Conservation (phyloP, 495 filamentous ascomycete species). For the Amniculicola lignicola region DNA sequence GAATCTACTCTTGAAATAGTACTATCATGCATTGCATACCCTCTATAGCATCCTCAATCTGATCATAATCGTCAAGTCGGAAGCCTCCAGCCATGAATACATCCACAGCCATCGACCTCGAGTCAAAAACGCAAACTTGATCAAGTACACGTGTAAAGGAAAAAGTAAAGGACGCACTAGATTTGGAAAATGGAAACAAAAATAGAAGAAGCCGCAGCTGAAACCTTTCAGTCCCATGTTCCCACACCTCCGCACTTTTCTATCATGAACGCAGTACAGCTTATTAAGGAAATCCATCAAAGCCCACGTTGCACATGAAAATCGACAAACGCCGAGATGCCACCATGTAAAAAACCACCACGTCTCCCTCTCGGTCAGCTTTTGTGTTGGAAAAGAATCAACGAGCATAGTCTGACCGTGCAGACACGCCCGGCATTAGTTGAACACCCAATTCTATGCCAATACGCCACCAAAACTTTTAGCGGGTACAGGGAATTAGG, state of each 20-base stretch:
- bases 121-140: no score
- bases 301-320: slow-evolving; percentile 18
- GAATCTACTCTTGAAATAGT: no score
- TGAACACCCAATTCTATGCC: slow-evolving; percentile 11
- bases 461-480: slow-evolving; percentile 5
- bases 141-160: no score
- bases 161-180: no score
- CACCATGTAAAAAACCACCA: slow-evolving; percentile 7
- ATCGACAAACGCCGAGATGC: slow-evolving; percentile 31
- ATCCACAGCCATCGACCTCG: no score
- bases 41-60: no score
- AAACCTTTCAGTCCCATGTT: no score
- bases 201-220: no score
- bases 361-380: slow-evolving; percentile 10
- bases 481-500: neutral
- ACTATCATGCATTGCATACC: no score
- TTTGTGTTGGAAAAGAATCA: slow-evolving; percentile 9
- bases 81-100: no score
- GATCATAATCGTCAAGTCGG: no score
- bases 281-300: slow-evolving; percentile 1
- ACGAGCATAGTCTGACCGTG: slow-evolving; percentile 6
- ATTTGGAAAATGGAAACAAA: no score
- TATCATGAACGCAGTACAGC: neutral
- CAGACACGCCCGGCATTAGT: slow-evolving; percentile 10
- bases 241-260: neutral